These are phyloP conservation scores for Coemansia pectinata DNA, from an alignment of 192 early-diverging fungal genomes.

Conservation along the genomic window DNA sequence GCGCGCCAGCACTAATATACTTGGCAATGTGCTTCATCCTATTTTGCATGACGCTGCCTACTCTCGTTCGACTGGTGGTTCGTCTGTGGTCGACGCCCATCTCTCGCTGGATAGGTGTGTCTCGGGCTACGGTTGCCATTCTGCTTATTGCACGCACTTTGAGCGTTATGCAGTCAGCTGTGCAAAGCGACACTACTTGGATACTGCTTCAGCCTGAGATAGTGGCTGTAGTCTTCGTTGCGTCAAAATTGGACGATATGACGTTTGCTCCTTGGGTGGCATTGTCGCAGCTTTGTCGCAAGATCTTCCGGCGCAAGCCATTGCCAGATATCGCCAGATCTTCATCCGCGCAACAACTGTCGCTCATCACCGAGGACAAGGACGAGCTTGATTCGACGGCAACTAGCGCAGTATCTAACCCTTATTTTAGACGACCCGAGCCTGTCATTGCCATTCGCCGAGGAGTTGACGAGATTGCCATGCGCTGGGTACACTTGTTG, in stretches of 20 bases:
- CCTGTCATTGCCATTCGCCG: neutral
- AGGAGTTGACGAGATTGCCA: conserved; percentile 1
- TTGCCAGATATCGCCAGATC: neutral
- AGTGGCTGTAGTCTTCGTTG: too few species aligned
- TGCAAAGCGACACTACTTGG: too few species aligned
- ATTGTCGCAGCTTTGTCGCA: neutral
- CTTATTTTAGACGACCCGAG: conserved; percentile 9
- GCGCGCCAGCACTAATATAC: neutral
- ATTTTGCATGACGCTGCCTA: too few species aligned
- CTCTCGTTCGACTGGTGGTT: too few species aligned
- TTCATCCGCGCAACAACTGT: neutral
- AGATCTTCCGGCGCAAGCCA: neutral
- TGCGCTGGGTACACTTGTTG: neutral
- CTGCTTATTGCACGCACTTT: too few species aligned
- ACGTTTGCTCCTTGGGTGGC: neutral
- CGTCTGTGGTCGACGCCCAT: too few species aligned
- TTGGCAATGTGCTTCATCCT: too few species aligned
- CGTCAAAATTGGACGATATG: too few species aligned
- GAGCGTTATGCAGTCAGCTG: too few species aligned
- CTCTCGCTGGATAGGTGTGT: too few species aligned
- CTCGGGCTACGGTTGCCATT: too few species aligned
- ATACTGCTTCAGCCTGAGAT: too few species aligned
- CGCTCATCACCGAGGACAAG: neutral
- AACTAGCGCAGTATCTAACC: neutral
- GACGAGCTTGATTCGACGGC: neutral